Evolutionary conservation across 2,329 filamentous ascomycete species (phyloP), one percentile per base, ranked within the genome.

Genomic region (Elsinoe arachidis): DNA sequence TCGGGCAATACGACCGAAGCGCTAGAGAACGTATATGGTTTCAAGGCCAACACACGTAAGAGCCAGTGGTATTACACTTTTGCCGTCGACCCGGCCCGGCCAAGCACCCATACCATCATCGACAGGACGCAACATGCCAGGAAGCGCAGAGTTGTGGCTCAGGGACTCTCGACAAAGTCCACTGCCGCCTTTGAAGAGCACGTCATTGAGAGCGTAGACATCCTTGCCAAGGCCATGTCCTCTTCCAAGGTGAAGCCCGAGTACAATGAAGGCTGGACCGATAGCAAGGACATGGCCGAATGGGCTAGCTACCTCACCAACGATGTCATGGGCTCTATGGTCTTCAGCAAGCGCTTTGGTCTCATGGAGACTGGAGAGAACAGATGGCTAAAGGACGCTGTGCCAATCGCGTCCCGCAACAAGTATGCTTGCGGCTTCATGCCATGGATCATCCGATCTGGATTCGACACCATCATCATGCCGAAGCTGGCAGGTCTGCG

Each of bases 1-100:
- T 88, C 85, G 1, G 82, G 95, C 74, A 92, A 93, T 76, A 85
- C 83, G 56, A 80, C 80, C 60, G 78, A 79, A 6, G 85, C 86
- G 0, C 74, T 88, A 15, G 75, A 76, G 59, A 71, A 74, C 7
- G 78, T 80, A 64, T 79, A 80, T 62, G 71, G 74, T 33, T 72
- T 72, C 67, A 69, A 72, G 23, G 67, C 72, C 43, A 77, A 78
- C 61, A 73, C 78, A 12, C 71, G 72, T 37, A 80, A 80, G 61
- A 73, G 74, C 1, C 67, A 72, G 35, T 78, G 76, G 61, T 79
- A 80, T 63, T 68, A 69, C 21, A 73, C 76, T 1, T 77, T 79
- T 59, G 72, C 72, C 1, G 70, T 71, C 5, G 73, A 70, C 14
- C 71, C 71, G 10, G 68, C 71, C 39, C 69, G 72, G 21, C 68